Conservation (phyloP, 768 basidiomycete genomes). For the Termitomyces sp. region DNA sequence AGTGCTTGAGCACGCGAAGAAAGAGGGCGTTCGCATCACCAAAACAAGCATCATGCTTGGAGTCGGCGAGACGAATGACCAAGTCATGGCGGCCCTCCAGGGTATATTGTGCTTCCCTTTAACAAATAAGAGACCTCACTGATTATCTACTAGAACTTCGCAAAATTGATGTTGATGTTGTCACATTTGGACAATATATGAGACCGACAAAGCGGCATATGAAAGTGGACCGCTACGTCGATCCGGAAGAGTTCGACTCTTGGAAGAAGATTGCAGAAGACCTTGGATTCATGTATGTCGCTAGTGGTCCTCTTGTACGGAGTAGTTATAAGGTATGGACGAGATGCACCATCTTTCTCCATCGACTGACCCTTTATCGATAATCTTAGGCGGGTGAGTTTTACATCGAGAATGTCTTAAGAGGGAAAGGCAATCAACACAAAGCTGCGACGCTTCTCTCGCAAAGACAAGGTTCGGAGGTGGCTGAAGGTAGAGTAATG, state of each 20-base stretch:
- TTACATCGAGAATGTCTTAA: constrained; percentile 89
- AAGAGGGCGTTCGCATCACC: constrained; percentile 80
- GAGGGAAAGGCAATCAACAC: constrained; percentile 50
- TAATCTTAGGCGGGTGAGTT: constrained; percentile 85
- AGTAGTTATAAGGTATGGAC: constrained; percentile 90
- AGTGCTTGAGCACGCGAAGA: constrained; percentile 82
- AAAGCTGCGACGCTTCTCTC: constrained; percentile 28
- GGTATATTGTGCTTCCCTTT: constrained; percentile 31
- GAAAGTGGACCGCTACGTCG: constrained; percentile 97
- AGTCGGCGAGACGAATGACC: constrained; percentile 84
- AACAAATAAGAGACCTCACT: not conserved
- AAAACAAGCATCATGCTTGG: constrained; percentile 99
- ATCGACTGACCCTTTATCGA: not conserved
- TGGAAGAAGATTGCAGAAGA: constrained; percentile 91
- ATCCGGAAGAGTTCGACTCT: constrained; percentile 86
- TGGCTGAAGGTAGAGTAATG: not conserved
- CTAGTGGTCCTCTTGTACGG: constrained; percentile 92
- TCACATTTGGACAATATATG: constrained; percentile 99
- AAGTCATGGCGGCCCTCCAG: constrained; percentile 77
- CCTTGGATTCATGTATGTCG: constrained; percentile 96
- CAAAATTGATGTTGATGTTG: constrained; percentile 87
- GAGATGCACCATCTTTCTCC: not conserved
- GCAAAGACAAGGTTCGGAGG: not conserved
- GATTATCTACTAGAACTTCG: constrained; percentile 65
- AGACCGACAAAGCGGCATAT: constrained; percentile 98